Evolutionary conservation across 2,329 filamentous ascomycete genomes (phyloP).

Genomic region (Xylaria digitata): DNA sequence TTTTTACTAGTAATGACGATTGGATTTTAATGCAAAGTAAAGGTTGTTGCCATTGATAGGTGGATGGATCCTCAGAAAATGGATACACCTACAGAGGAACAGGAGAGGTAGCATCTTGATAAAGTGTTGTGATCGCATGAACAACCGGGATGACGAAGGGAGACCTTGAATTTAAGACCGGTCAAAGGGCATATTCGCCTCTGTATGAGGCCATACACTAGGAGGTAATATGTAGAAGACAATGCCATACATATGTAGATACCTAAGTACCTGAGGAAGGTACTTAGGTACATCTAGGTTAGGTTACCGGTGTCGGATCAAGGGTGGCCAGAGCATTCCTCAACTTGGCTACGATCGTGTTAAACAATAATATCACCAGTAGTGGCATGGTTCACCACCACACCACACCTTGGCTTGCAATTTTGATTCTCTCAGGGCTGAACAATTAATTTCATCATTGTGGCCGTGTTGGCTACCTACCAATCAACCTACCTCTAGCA

Average conservation of each 20-base stretch:
- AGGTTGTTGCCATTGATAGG: not conserved
- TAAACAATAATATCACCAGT: not conserved
- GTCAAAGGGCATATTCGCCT: not conserved
- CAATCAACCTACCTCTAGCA: too few relatives aligned
- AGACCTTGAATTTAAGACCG: not conserved
- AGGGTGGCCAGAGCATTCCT: conserved; percentile 2
- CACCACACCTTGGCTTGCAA: not conserved
- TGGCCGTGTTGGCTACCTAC: too few relatives aligned
- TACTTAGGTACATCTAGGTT: too few relatives aligned
- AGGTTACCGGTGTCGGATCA: not conserved
- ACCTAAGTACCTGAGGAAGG: too few relatives aligned
- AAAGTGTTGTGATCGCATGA: not conserved
- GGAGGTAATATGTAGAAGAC: too few relatives aligned
- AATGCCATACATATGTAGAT: too few relatives aligned
- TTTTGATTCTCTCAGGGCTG: not conserved
- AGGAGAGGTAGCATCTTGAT: not conserved
- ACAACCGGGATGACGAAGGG: not conserved
- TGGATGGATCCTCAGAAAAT: not conserved
- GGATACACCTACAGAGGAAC: not conserved
- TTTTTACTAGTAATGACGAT: not conserved
- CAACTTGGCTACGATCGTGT: not conserved
- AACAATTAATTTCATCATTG: too few relatives aligned
- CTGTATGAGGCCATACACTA: too few relatives aligned
- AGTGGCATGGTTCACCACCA: not conserved
- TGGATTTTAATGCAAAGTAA: not conserved